Base-by-base conservation (phyloP, 441 rosid genomes). In the Isatis lusitanica region DNA sequence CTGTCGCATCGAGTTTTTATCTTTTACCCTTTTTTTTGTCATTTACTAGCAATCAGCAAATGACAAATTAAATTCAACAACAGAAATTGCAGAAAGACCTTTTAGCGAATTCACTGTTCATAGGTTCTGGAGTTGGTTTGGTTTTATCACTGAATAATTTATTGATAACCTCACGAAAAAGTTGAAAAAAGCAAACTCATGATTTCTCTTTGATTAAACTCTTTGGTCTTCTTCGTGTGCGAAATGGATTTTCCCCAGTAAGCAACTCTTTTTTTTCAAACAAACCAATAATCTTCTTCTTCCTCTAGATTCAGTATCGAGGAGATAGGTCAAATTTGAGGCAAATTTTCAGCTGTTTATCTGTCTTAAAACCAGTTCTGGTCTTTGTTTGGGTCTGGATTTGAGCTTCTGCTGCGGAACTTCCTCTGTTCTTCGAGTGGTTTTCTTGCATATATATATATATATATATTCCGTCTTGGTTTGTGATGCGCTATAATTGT, bases 401-500 rank as follows among this genome's bases (percentile, higher is more conserved):
- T 71, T 51, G 55, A 51, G 72, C 17, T 66, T 74, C 30, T 12
- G 24, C 5, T 55, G 3, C 44, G 12, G 13, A 17, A 53, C 6
- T 30, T 63, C 69, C 31, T 75, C 74, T 60, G 67, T 64, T 39
- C 46, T 70, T 57, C 1, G 7, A 46, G 60, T 63, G 70, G 8
- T 16, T 39, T 30, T 57, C 17, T 21, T 30, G 44, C 4, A 24
- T 35, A 35, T 35, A 24, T 33, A 33, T 6, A 35, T 7, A 7
- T 35, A 35, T 35, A 7, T 35, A 35, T 35, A 3, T 55, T 42
- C 12, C 51, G 17, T 31, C 15, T 36, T 35, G 40, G 39, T 42
- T 51, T 78, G 86, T 83, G 55, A 94, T 94, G 98, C 74, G 56
- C 76, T 84, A 24, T 70, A 57, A 77, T 36, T 90, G 93, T 81